phyloP scores from a whole-genome alignment of 179 eudicot genomes.

The Patellifolia procumbens region DNA sequence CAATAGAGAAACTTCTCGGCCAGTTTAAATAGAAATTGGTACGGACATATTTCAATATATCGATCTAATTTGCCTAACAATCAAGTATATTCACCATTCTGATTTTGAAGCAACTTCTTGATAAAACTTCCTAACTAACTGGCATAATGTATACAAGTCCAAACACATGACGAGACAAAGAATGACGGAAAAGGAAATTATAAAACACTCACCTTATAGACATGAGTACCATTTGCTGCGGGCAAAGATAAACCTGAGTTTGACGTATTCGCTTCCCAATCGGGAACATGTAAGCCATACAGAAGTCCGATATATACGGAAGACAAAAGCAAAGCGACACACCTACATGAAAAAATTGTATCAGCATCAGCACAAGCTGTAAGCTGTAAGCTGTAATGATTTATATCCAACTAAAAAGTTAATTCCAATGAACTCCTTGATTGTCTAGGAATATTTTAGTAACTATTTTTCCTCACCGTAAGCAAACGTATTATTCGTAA shows the following conservation, averaged over 20 bases:
- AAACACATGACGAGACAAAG: not conserved
- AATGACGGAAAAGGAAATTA: not conserved
- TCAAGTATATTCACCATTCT: not conserved
- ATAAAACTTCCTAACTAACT: not conserved
- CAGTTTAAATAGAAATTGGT: not conserved
- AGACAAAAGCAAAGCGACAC: constrained; percentile 46
- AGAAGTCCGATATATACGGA: constrained; percentile 56
- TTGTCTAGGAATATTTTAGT: not conserved
- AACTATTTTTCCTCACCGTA: not conserved
- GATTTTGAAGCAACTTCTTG: not conserved
- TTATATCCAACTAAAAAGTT: not conserved
- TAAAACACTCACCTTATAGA: constrained; percentile 44
- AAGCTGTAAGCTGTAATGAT: not conserved
- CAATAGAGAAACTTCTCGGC: not conserved
- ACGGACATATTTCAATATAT: not conserved
- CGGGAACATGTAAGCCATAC: constrained; percentile 76
- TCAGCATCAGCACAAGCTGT: no score
- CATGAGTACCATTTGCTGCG: constrained; percentile 39
- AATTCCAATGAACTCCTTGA: not conserved
- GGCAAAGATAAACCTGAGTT: constrained; percentile 35
- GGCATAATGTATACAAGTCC: no score
- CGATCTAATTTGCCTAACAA: not conserved
- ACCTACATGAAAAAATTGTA: constrained; percentile 46
- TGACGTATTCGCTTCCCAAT: constrained; percentile 64
- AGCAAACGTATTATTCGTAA: not conserved